Conservation (phyloP, 139 green algal species). For the Coccomyxa sp. region DNA sequence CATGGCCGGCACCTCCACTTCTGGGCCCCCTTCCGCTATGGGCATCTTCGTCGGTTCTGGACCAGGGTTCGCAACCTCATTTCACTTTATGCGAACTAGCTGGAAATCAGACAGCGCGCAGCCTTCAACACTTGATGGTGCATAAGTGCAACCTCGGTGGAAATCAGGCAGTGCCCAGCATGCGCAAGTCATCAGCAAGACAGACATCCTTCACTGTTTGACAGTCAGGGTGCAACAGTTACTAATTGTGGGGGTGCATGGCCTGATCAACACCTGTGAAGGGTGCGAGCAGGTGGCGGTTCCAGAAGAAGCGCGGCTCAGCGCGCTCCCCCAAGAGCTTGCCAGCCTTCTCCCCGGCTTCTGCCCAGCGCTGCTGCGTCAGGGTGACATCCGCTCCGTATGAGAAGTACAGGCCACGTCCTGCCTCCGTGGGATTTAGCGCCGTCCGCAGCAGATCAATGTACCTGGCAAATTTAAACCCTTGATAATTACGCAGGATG, state of each 20-base stretch:
- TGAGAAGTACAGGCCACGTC: conserved; percentile 70
- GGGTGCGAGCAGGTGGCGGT: conserved; percentile 49
- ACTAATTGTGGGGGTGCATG: no score
- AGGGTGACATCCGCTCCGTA: conserved; percentile 69
- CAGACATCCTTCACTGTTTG: no score
- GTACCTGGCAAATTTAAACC: conserved; percentile 18
- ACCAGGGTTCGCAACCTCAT: not conserved
- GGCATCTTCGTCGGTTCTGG: not conserved
- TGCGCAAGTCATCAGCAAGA: no score
- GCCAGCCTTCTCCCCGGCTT: conserved; percentile 7
- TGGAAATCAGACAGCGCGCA: not conserved
- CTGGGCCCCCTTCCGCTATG: not conserved
- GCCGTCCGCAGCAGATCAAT: conserved; percentile 45
- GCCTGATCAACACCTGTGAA: conserved; percentile 38
- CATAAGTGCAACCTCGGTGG: not conserved
- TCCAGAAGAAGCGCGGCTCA: conserved; percentile 72
- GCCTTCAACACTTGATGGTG: not conserved
- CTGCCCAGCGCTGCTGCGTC: conserved; percentile 54
- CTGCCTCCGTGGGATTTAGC: conserved; percentile 51
- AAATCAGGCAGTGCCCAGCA: no score
- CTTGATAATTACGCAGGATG: not conserved
- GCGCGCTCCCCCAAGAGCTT: conserved; percentile 32
- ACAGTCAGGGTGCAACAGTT: no score
- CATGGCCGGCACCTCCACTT: conserved; percentile 14
- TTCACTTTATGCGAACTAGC: not conserved